Evolutionary conservation across 495 filamentous ascomycete species (phyloP), one percentile per base, ranked within the genome.

Genomic region (Mytilinidion resinicola): DNA sequence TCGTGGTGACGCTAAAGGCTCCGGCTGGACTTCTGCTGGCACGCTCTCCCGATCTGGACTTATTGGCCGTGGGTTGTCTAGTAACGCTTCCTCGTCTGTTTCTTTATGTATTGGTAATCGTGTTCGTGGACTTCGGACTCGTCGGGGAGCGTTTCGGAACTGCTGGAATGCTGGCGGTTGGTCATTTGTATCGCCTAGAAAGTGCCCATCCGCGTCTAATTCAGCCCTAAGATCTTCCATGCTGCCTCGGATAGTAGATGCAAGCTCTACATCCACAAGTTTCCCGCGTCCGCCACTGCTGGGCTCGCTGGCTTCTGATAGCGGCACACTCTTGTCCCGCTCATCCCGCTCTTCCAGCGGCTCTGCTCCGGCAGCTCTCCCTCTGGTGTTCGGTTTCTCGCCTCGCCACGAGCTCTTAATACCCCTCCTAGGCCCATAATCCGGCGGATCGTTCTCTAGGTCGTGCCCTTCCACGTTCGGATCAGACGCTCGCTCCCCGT

Each of bases 221-320:
- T 78, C 76, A 36, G 76, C 75, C 34, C 84, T 77, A 33, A 70
- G 60, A 44, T 78, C 72, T 53, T 75, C 69, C 55, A 71, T 62
- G 48, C 69, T 72, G 20, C 63, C 67, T 41, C 60, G 42, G 43
- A 81, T 68, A 4, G 82, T 84, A 59, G 85, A 83, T 51, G 95
- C 89, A 33, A 98, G 78, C 17, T 89, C 88, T 41, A 98, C 79
- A 73, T 98, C 95, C 10, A 92, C 90, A 78, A 98, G 85, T 62
- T 79, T 80, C 14, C 79, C 85, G 69, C 81, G 85, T 14, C 76
- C 75, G 68, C 81, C 85, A 53, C 77, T 80, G 62, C 80, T 84
- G 72, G 59, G 65, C 57, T 59, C 63, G 52, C 71, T 71, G 19
- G 66, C 65, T 20, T 72, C 73, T 1, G 67, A 71, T 34, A 56